Base-by-base conservation (phyloP, 768 basidiomycete genomes). In the Lactarius quietus region DNA sequence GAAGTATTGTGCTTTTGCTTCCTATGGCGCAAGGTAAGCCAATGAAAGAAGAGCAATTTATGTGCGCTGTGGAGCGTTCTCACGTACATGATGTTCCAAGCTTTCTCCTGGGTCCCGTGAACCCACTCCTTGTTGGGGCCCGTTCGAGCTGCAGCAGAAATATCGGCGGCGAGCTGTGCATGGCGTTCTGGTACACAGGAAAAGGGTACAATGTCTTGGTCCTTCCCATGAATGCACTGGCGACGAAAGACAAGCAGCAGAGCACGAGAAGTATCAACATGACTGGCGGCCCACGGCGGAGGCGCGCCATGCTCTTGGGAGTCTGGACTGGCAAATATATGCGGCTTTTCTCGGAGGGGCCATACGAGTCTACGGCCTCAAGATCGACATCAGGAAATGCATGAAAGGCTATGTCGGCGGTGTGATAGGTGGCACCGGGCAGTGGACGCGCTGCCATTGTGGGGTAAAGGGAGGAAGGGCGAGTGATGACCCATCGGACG, bases 401-500 rank as follows among this genome's bases (percentile, higher is more conserved):
- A 61, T 43, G 29, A 48, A 31, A 38, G 38, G n/a, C 2, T 17
- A 39, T 7, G 36, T 61, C 64, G 38, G 52, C 1, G 29, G 59
- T 57, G 38, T 65, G 64, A n/a, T 61, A 65, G 4, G 64, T 41
- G 10, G 64, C 60, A 35, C 64, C 64, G 31, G 64, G 60, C 14
- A 65, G 55, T 14, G 64, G 64, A 52, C 31, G 38, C 20, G 39
- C 29, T 7, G 36, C 26, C 64, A 65, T 65, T 38, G 15, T 41
- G 12, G 33, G 54, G 51, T n/a, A 45, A 43, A 45, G 9, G n/a
- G 43, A n/a, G 45, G 23, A 48, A 14, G 45, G 45, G 23, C 14
- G 23, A 26, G 12, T 23, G 10, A n/a, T 23, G 43, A 23, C 0
- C 8, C 43, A 23, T 23, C 14, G 5, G 45, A 26, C 23, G 14